phyloP scores from a whole-genome alignment of 2,329 filamentous ascomycete genomes.

The Parastagonospora avenae region DNA sequence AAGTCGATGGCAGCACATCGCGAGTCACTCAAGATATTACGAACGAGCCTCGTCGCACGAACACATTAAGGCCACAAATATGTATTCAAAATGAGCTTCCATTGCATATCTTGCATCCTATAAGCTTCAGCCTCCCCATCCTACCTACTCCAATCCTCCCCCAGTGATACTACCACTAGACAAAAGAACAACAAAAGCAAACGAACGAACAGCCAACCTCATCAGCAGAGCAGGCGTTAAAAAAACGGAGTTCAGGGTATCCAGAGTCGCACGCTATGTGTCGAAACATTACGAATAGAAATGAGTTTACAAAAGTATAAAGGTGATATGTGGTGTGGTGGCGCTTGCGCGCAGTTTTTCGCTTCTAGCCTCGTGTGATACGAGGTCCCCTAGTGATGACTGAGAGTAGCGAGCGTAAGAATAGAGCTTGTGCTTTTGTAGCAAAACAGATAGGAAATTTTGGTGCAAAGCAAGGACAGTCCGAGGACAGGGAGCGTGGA shows the following conservation, averaged over 20 bases:
- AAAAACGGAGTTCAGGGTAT: neutral
- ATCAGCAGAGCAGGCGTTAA: neutral
- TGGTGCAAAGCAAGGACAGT: neutral
- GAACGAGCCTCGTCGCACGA: too few species aligned
- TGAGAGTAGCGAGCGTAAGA: neutral
- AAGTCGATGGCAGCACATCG: too few species aligned
- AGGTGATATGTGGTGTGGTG: neutral
- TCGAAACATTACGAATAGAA: neutral
- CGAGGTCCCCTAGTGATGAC: neutral
- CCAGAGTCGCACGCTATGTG: neutral
- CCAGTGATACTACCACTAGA: neutral
- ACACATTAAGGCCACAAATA: neutral
- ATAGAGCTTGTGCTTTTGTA: neutral
- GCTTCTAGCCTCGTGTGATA: neutral
- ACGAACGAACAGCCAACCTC: neutral
- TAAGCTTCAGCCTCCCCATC: neutral
- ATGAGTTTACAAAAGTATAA: neutral
- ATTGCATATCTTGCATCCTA: neutral
- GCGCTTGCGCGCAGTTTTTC: neutral
- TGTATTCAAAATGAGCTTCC: neutral
- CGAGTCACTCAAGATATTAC: too few species aligned
- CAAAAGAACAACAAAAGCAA: neutral
- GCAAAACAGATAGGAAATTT: neutral
- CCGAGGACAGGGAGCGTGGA: too few species aligned
- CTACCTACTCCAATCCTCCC: too few species aligned